These are phyloP conservation scores for Aspergillus fructus DNA, from an alignment of 2,329 filamentous ascomycete species.

Conservation along the genomic window DNA sequence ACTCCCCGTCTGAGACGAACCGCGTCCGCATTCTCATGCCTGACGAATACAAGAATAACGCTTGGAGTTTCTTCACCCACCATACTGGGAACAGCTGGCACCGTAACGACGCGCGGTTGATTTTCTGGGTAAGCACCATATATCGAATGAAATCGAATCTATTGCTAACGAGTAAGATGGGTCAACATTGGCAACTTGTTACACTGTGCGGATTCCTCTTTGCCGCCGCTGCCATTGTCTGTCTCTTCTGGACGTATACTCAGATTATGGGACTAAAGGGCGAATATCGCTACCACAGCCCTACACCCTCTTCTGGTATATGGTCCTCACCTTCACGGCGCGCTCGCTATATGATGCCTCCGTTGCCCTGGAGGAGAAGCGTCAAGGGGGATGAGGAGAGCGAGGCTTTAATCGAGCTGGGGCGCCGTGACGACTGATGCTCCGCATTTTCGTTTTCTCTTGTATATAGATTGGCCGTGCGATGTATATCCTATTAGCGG, in stretches of 20 bases:
- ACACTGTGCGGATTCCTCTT: slow-evolving; percentile 53
- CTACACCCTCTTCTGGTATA: slow-evolving; percentile 14
- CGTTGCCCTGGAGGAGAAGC: slow-evolving; percentile 36
- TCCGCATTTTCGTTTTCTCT: too few relatives aligned
- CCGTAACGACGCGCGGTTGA: slow-evolving; percentile 60
- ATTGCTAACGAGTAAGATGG: slow-evolving; percentile 43
- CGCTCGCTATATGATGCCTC: slow-evolving; percentile 33
- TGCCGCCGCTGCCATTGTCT: slow-evolving; percentile 49
- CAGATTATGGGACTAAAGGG: slow-evolving; percentile 37
- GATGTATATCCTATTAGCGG: too few relatives aligned
- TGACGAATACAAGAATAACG: slow-evolving; percentile 65
- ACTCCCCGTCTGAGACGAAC: slow-evolving; percentile 41
- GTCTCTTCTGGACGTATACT: slow-evolving; percentile 52
- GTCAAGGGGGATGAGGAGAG: slow-evolving; percentile 38
- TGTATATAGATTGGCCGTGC: too few relatives aligned
- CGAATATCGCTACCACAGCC: too few relatives aligned
- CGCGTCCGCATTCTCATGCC: slow-evolving; percentile 67
- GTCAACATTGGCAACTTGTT: slow-evolving; percentile 56
- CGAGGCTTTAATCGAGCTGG: slow-evolving; percentile 40
- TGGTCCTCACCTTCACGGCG: slow-evolving; percentile 34
- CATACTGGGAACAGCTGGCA: slow-evolving; percentile 67
- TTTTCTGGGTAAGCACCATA: slow-evolving; percentile 52
- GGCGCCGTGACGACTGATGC: slow-evolving; percentile 29
- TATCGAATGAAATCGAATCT: too few relatives aligned
- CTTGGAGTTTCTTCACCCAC: slow-evolving; percentile 72